Percentiles rank a stretch among this genome's conserved stretches.
Evolutionary conservation across 1,139 yeast genomes (phyloP).

Genomic region (Candida albicans): DNA sequence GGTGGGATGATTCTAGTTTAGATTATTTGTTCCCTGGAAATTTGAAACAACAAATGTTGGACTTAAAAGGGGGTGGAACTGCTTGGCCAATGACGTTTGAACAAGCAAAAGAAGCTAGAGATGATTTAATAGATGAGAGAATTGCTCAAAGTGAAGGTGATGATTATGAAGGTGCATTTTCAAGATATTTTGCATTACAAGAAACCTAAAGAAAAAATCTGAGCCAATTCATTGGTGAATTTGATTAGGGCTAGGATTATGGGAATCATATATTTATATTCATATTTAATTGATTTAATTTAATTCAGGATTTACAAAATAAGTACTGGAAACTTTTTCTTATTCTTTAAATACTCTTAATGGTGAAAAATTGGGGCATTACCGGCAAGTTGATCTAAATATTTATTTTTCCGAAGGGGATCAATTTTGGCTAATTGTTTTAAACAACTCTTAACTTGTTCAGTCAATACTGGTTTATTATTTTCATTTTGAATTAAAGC

Average conservation of each 20-base stretch:
- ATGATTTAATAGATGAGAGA: slow-evolving; percentile 37
- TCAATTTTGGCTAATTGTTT: slow-evolving; percentile 55
- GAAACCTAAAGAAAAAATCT: slow-evolving; percentile 31
- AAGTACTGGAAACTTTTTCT: no score
- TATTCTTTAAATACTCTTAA: no score
- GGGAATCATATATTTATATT: no score
- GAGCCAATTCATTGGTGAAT: no score
- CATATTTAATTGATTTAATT: no score
- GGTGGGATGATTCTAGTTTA: slow-evolving; percentile 29
- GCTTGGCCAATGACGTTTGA: slow-evolving; percentile 23
- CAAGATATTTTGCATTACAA: slow-evolving; percentile 27
- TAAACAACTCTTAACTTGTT: slow-evolving; percentile 31
- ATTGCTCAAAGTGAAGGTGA: slow-evolving; percentile 14
- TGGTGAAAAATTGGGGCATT: background rate
- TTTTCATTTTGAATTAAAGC: slow-evolving; percentile 24
- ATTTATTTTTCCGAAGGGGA: slow-evolving; percentile 67
- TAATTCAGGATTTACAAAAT: no score
- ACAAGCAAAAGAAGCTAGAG: slow-evolving; percentile 28
- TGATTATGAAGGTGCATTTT: slow-evolving; percentile 15
- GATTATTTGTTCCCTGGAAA: slow-evolving; percentile 15
- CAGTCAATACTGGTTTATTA: slow-evolving; percentile 16
- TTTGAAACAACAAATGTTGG: slow-evolving; percentile 11
- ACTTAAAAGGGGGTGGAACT: slow-evolving; percentile 9
- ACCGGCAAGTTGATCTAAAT: slow-evolving; percentile 39
- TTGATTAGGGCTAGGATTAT: no score